Evolutionary conservation across 495 filamentous ascomycete species (phyloP).

Genomic region (Daldinia caldariorum): DNA sequence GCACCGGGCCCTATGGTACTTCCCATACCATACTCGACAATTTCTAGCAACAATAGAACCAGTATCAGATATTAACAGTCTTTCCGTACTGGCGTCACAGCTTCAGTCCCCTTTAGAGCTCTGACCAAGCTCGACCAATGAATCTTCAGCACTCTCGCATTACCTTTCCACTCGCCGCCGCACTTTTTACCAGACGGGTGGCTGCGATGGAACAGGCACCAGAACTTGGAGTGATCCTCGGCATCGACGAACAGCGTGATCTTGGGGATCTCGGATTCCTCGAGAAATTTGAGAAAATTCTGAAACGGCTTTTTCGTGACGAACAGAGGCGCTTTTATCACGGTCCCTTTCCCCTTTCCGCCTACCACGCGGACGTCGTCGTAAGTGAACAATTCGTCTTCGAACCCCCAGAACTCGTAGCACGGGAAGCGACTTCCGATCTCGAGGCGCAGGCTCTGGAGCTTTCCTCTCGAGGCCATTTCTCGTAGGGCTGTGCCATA

Average conservation of each 20-base stretch:
- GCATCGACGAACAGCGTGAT: conserved; percentile 26
- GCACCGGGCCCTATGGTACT: background rate
- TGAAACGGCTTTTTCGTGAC: conserved; percentile 31
- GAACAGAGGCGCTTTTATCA: conserved; percentile 16
- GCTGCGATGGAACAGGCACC: conserved; percentile 31
- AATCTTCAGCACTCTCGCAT: conserved; percentile 16
- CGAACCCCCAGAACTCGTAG: conserved; percentile 35
- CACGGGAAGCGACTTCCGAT: conserved; percentile 33
- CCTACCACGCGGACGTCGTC: conserved; percentile 14
- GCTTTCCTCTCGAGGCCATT: conserved; percentile 39
- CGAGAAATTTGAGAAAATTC: conserved; percentile 32
- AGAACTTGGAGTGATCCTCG: conserved; percentile 26
- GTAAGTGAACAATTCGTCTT: conserved; percentile 22
- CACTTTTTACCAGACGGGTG: conserved; percentile 15
- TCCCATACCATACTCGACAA: background rate
- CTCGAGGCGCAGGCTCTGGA: conserved; percentile 33
- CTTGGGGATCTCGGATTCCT: conserved; percentile 22
- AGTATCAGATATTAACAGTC: conserved; percentile 1
- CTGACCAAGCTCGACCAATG: conserved; percentile 9
- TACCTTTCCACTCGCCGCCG: conserved; percentile 19
- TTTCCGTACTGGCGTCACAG: background rate
- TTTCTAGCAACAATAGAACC: background rate
- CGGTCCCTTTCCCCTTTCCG: conserved; percentile 6
- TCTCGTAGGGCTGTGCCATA: conserved; percentile 30
- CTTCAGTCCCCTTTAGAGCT: conserved; percentile 22